Percentiles rank a stretch among this genome's conserved stretches.
These are phyloP conservation scores for Citrus unshiu DNA, from an alignment of 345 rosid genomes.

Conservation along the genomic window DNA sequence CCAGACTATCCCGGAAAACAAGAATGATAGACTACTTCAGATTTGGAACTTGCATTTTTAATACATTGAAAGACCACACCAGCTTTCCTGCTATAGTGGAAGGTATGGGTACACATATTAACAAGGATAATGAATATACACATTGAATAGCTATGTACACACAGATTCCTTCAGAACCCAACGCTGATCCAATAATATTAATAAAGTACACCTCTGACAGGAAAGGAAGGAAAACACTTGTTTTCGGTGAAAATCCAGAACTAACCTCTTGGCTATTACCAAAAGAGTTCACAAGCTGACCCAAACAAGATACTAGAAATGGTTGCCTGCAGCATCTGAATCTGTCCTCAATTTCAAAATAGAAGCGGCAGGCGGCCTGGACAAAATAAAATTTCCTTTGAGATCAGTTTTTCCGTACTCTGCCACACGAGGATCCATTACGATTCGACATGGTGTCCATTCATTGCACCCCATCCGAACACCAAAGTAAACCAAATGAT, in stretches of 20 bases:
- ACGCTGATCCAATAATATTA: neutral
- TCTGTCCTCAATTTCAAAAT: slow-evolving; percentile 28
- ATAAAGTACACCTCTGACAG: neutral
- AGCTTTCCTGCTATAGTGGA: neutral
- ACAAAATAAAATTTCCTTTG: slow-evolving; percentile 60
- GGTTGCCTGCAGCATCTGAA: slow-evolving; percentile 1
- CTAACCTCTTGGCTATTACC: neutral
- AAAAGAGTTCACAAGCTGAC: neutral
- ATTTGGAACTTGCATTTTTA: neutral
- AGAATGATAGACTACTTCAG: neutral
- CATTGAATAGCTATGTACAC: slow-evolving; percentile 9
- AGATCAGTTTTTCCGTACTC: slow-evolving; percentile 50
- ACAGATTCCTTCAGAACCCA: neutral
- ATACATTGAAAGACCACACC: neutral
- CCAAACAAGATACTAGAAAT: neutral
- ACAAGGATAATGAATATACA: slow-evolving; percentile 7
- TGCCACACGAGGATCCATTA: slow-evolving; percentile 41
- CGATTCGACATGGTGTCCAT: slow-evolving; percentile 68
- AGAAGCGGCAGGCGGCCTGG: slow-evolving; percentile 30
- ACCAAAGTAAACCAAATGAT: slow-evolving; percentile 74
- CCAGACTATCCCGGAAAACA: neutral
- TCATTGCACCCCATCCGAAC: slow-evolving; percentile 48
- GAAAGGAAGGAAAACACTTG: neutral
- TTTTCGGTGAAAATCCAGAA: neutral
- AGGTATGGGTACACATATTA: neutral